Evolutionary conservation across 2,329 filamentous ascomycete species (phyloP), one percentile per base, ranked within the genome.

Genomic region (Aspergillus sp.): DNA sequence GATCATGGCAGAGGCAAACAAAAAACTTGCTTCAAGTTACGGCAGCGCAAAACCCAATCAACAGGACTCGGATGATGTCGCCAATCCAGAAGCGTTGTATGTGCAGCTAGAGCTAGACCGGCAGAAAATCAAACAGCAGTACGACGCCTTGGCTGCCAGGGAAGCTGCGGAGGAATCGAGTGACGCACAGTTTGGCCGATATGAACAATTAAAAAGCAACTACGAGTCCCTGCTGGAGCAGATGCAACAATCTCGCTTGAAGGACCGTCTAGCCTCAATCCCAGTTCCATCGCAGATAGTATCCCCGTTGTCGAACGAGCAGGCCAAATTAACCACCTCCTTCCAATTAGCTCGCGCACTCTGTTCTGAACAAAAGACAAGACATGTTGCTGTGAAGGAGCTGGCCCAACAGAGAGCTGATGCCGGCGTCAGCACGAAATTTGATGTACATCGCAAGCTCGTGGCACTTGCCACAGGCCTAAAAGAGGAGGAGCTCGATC

Each of bases 1-100:
- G 3, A 79, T 90, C 6, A 84, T 92, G 59, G 78, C 89, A 6
- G 87, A 91, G 57, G 90, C 90, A 64, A 87, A 91, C 61, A 84
- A 87, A 65, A 87, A 88, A 62, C 79, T 93, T 11, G 85, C 89
- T 2, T 67, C 73, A 19, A 73, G 74, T 48, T 79, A 79, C 52
- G 82, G 82, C 25, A 89, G 90, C 69, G 87, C 87, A 3, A 84
- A 84, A 50, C 81, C 85, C 15, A 84, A 88, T 55, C 79, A 91
- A 15, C 80, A 81, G 54, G 72, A 72, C 44, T 70, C 72, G 7
- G 74, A 73, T 48, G 74, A 76, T 48, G 68, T 76, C n/a, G 67
- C 70, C 9, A 77, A 79, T 55, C 75, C 77, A 1, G 71, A 77
- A 51, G 69, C 73, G 3, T 63, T 79, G 9, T 73, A 73, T 41